Evolutionary conservation across 2,329 filamentous ascomycete species (phyloP), one percentile per base, ranked within the genome.

Genomic region (Orbilia brochopaga): DNA sequence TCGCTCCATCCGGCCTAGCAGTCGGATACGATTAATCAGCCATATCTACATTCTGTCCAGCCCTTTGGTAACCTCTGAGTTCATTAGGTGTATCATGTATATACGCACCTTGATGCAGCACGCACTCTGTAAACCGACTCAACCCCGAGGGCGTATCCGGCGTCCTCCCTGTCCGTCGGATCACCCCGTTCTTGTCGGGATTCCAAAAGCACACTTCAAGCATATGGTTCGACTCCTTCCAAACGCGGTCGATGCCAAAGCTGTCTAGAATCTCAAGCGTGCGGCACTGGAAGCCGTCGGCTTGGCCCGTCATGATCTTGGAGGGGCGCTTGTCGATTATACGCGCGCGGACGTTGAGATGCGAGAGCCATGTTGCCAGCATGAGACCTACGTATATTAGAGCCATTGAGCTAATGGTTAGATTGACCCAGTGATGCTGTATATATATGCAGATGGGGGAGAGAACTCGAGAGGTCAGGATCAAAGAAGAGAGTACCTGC

Each of bases 251-350:
- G 1, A 91, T 85, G 0, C 86, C 88, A 74, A 91, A 88, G 55
- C 85, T 86, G 75, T 91, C 87, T 62, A 91, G 85, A n/a, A 91
- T 89, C 78, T 91, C 87, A 1, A 90, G 81, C 0, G 86, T 89
- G 1, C 88, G 85, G 73, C 84, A 85, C 78, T 90, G 86, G 1
- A 88, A 80, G 1, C 85, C 85, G 74, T 84, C 83, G 15, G 77
- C 76, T 50, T 78, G 79, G 77, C 21, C 79, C 73, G 77, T 75
- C 35, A 75, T 75, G 48, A 77, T 75, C 50, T 79, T 80, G 0
- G 77, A 78, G 1, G 78, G 78, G 69, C 79, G 76, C 69, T 81
- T 80, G 74, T 83, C 82, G 48, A 85, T 76, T 3, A 70, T 64
- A 24, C 59, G 61, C 48, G 85, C 83, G 37, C 82, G 79, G 5